Base-by-base conservation (phyloP, 2,329 filamentous ascomycete species). In the Diaporthe citriasiana region DNA sequence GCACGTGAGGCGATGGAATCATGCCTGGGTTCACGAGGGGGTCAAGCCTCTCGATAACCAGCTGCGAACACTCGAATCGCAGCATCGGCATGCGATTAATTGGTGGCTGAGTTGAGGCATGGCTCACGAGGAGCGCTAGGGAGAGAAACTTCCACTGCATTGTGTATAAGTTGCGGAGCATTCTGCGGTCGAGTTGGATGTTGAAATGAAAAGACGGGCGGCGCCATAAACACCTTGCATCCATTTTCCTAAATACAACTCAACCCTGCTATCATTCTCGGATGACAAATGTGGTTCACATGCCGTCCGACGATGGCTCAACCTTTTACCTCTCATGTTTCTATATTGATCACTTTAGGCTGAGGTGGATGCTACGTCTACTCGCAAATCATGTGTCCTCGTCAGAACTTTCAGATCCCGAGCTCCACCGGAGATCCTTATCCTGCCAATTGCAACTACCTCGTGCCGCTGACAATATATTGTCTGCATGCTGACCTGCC, bases 1-100 rank as follows among this genome's bases (percentile, higher is more conserved):
- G 89, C 8, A 89, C 84, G 80, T 91, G 89, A 17, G 81, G 80
- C 12, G 88, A 85, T 5, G 89, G 87, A 33, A 88, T 83, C 4
- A 74, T 55, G 4, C 88, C 88, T 9, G 80, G 79, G 75, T 81
- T 81, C 35, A 82, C 80, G 1, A 81, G 77, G 6, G 80, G 80
- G 70, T 81, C 80, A n/a, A 81, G 76, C 1, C 80, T 76, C 74
- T 81, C 79, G 65, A 90, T 82, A 73, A 89, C 89, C 74, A 88
- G 84, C 76, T 86, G 84, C 38, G 87, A 87, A 79, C 87, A 89
- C 79, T 89, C 77, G 63, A 81, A 81, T 30, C 80, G 79, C 63
- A 81, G 10, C 71, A 68, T 68, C 15, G 63, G 63, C 63, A 68
- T 66, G 1, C 60, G 60, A 25, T 19, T 50, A 33, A 35, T 51